Base-by-base conservation (phyloP, 768 basidiomycete genomes). In the Lactarius pseudohatsudake region DNA sequence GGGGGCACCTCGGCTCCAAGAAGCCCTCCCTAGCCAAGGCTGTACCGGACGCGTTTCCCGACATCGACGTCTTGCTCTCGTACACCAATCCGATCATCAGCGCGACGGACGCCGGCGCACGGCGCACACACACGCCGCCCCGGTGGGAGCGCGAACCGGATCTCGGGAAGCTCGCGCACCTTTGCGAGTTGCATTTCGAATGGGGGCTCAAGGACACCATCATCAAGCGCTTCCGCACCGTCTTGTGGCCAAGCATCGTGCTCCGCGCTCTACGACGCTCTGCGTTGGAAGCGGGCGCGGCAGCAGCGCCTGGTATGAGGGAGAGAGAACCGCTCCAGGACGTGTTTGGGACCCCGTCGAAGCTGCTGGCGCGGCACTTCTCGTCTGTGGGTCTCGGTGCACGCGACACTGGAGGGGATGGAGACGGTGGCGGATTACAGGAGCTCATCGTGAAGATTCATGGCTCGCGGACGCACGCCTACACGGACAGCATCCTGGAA, bases 121-220 rank as follows among this genome's bases (percentile, higher is more conserved):
- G 60, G 77, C 59, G 75, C 71, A 65, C 74, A 81, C 32, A 81
- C 78, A 0, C 62, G 30, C 61, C 58, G 62, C 72, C 30, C 67
- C 71, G 45, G 64, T 86, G 84, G 84, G 72, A 73, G 40, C 73
- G 76, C 61, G 90, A 93, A 66, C 89, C 90, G 0, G 85, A 89
- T 70, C 77, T 92, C 1, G 83, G 82, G 18, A 85, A 84, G 62
- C 83, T 96, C 18, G 94, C 95, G 0, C 84, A 79, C 11, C 80
- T 88, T 3, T 96, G 94, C 78, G 95, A 97, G 75, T 81, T 87
- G 57, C 90, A 88, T 74, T 96, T 96, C 68, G 94, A 96, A 74
- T 97, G 94, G 94, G 94, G 94, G 0, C 87, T 92, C 59, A 87
- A 82, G 71, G 89, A 92, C 57, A 80, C 86, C 2, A 92, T 96